These are phyloP conservation scores for Pisolithus tinctorius DNA, from an alignment of 768 basidiomycete species.

Conservation along the genomic window DNA sequence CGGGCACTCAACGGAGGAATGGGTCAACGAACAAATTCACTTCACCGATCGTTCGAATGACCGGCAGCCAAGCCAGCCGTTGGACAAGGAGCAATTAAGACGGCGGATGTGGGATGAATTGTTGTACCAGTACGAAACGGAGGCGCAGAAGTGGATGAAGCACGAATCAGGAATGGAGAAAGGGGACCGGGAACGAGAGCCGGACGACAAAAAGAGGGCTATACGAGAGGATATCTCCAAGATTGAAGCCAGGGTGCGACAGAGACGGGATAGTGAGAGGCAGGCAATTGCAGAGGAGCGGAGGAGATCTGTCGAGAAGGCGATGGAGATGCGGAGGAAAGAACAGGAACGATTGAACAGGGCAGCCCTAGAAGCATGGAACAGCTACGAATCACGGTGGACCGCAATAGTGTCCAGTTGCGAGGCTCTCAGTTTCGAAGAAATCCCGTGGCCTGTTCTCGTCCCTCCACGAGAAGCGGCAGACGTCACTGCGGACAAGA, in stretches of 20 bases:
- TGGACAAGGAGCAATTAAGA: conserved; percentile 24
- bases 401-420: conserved; percentile 37
- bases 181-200: conserved; percentile 39
- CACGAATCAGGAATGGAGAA: conserved; percentile 41
- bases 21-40: conserved; percentile 54
- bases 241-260: conserved; percentile 47
- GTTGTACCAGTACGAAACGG: conserved; percentile 43
- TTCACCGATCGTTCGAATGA: conserved; percentile 25
- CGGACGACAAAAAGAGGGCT: conserved; percentile 34
- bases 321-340: conserved; percentile 37
- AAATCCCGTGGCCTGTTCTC: conserved; percentile 68
- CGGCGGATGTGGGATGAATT: conserved; percentile 47
- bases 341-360: conserved; percentile 39
- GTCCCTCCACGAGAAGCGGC: conserved; percentile 34
- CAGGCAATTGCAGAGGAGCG: conserved; percentile 43
- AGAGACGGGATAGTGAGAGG: conserved; percentile 44
- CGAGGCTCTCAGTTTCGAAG: conserved; percentile 47
- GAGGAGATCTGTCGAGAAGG: conserved; percentile 25
- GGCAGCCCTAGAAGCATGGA: conserved; percentile 50
- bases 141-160: conserved; percentile 48
- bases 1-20: conserved; percentile 51
- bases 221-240: conserved; percentile 49
- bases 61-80: conserved; percentile 17
- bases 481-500: conserved; percentile 49
- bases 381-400: conserved; percentile 62